phyloP scores from a whole-genome alignment of 129 eudicot genomes.

The Arctium minus region DNA sequence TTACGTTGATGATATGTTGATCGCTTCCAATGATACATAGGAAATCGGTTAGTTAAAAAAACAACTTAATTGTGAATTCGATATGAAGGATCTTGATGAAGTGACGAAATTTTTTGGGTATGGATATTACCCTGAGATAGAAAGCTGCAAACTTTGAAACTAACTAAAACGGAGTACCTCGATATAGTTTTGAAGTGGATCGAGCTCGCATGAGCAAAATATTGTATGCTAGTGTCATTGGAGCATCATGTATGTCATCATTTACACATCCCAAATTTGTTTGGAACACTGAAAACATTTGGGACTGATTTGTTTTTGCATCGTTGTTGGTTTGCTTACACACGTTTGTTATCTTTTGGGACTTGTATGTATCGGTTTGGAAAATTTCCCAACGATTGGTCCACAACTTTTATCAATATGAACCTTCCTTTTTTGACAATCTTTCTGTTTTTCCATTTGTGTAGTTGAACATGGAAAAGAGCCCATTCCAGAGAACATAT shows the following conservation, averaged over 20 bases:
- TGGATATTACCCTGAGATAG: too few species aligned
- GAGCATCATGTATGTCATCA: too few species aligned
- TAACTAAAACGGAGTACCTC: too few species aligned
- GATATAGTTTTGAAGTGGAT: too few species aligned
- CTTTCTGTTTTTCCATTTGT: neutral
- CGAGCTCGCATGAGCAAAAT: too few species aligned
- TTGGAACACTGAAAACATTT: neutral
- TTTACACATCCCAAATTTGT: too few species aligned
- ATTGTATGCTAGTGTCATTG: too few species aligned
- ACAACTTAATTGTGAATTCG: too few species aligned
- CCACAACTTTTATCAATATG: neutral
- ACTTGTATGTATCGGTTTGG: neutral
- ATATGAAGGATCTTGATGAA: too few species aligned
- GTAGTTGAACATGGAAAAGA: slow-evolving; percentile 76
- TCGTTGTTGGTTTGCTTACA: neutral
- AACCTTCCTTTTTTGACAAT: neutral
- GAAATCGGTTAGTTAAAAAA: neutral
- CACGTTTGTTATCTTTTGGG: neutral
- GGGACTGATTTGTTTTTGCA: neutral
- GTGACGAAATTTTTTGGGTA: too few species aligned
- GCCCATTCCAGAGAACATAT: slow-evolving; percentile 92
- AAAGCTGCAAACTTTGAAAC: too few species aligned
- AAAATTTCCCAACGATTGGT: neutral
- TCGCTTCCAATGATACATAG: neutral
- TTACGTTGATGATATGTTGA: too few species aligned